These are phyloP conservation scores for Flaveria bidentis DNA, from an alignment of 129 eudicot species.

Conservation along the genomic window DNA sequence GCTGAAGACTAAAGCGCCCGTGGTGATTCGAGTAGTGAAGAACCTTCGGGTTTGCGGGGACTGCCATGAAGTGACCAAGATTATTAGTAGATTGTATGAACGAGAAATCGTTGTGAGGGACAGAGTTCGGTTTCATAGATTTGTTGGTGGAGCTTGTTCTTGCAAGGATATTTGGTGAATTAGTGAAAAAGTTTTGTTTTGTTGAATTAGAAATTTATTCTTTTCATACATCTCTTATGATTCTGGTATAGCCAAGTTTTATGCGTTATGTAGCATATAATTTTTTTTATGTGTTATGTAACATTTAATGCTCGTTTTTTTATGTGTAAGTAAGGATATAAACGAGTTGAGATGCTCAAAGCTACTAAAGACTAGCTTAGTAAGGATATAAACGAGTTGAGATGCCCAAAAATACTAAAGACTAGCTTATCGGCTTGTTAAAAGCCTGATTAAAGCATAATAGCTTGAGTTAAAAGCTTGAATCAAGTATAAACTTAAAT, in stretches of 20 bases:
- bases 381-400: too few species aligned
- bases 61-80: conserved; percentile 79
- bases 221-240: too few species aligned
- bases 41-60: conserved; percentile 64
- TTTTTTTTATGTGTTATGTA: too few species aligned
- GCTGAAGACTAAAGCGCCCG: conserved; percentile 51
- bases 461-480: too few species aligned
- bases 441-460: too few species aligned
- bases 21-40: conserved; percentile 58
- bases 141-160: conserved; percentile 59
- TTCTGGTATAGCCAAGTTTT: background rate
- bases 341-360: too few species aligned
- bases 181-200: background rate
- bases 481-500: too few species aligned
- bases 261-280: background rate
- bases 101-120: conserved; percentile 70
- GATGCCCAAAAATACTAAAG: too few species aligned
- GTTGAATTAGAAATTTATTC: background rate
- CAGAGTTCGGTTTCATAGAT: conserved; percentile 61
- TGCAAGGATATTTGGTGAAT: conserved; percentile 59
- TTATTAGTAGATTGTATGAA: conserved; percentile 49
- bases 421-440: too few species aligned
- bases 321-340: too few species aligned
- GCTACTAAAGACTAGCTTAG: too few species aligned
- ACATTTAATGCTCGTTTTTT: too few species aligned